phyloP scores from a whole-genome alignment of 2,329 filamentous ascomycete genomes.

The Metarhizium anisopliae region DNA sequence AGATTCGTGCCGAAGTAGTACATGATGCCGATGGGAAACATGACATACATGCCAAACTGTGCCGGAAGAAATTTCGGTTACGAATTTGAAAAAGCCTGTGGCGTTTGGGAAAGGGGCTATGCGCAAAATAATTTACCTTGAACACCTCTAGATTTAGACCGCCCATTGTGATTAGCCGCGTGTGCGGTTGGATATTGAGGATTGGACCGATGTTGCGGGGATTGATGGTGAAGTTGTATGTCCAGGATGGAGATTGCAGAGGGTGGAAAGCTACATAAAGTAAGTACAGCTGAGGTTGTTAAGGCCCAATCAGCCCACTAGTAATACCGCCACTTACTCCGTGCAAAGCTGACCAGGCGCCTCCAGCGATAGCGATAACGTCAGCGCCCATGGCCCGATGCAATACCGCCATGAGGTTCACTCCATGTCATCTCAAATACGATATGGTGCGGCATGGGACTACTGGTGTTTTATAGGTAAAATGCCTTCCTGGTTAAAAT shows the following conservation, averaged over 20 bases:
- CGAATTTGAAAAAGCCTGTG: not conserved
- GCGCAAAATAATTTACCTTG: slow-evolving; percentile 53
- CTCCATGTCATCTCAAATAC: too few species aligned
- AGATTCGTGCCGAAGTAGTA: slow-evolving; percentile 99
- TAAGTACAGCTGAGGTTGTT: too few species aligned
- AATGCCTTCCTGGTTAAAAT: too few species aligned
- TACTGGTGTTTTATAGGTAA: too few species aligned
- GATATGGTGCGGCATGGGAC: too few species aligned
- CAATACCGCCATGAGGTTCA: too few species aligned
- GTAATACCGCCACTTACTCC: too few species aligned
- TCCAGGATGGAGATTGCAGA: not conserved
- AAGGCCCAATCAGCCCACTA: too few species aligned
- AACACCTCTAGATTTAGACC: slow-evolving; percentile 90
- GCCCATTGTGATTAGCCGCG: slow-evolving; percentile 45
- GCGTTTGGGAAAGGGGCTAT: not conserved
- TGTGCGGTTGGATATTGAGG: not conserved
- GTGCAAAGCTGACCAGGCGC: too few species aligned
- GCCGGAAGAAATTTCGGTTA: not conserved
- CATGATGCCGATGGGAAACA: slow-evolving; percentile 99
- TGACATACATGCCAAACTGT: slow-evolving; percentile 96
- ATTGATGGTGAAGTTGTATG: not conserved
- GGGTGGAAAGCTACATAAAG: not conserved
- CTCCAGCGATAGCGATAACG: too few species aligned
- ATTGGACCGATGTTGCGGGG: not conserved
- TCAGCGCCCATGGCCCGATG: too few species aligned